phyloP scores from a whole-genome alignment of 805 yeast species.

The Candida hispaniensis region DNA sequence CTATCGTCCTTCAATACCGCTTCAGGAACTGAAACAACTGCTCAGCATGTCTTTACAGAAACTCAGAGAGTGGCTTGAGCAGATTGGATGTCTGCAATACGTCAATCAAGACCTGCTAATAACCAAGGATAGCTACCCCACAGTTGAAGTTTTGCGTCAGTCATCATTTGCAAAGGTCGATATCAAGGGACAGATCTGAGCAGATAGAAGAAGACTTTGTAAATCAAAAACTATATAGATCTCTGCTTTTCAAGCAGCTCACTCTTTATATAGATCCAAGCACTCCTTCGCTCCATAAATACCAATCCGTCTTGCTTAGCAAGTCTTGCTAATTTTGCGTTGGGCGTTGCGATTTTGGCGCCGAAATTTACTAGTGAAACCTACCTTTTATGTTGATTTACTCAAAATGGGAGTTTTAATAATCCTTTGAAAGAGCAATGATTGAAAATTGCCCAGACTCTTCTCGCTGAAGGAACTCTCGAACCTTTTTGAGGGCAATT shows the following conservation, averaged over 20 bases:
- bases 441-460: constrained; percentile 43
- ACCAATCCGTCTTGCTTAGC: too few relatives aligned
- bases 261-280: too few relatives aligned
- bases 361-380: too few relatives aligned
- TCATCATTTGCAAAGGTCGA: constrained; percentile 51
- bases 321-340: too few relatives aligned
- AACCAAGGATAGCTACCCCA: constrained; percentile 24
- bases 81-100: constrained; percentile 32
- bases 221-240: too few relatives aligned
- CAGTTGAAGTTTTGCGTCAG: constrained; percentile 32
- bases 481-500: constrained; percentile 43
- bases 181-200: constrained; percentile 69
- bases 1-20: constrained; percentile 32
- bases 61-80: constrained; percentile 35
- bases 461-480: constrained; percentile 49
- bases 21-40: constrained; percentile 21
- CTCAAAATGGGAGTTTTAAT: too few relatives aligned
- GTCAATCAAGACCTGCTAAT: constrained; percentile 18
- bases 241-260: too few relatives aligned
- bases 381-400: too few relatives aligned
- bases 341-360: too few relatives aligned
- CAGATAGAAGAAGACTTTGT: too few relatives aligned
- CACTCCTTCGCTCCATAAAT: too few relatives aligned
- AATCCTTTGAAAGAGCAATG: constrained; percentile 48
- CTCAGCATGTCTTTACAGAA: constrained; percentile 34